These are phyloP conservation scores for Saccharomyces eubayanus DNA, from an alignment of 805 yeast species.

Conservation along the genomic window DNA sequence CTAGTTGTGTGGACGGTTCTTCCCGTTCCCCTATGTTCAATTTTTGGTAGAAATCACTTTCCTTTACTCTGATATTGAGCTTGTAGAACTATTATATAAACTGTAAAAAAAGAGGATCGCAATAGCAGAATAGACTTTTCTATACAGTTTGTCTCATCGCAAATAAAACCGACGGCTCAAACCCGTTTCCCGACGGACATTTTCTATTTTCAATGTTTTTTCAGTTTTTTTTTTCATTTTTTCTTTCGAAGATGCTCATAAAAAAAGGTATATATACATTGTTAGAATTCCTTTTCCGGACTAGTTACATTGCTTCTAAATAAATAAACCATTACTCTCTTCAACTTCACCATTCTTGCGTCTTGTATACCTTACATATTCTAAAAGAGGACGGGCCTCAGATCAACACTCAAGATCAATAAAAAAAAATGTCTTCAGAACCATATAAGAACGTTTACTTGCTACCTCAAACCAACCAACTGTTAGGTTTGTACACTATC, in stretches of 20 bases:
- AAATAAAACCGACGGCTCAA: not conserved
- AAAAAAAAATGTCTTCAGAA: slow-evolving; percentile 23
- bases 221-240: not conserved
- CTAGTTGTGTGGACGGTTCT: not conserved
- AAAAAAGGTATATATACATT: not conserved
- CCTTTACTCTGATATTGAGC: not conserved
- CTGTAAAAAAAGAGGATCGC: not conserved
- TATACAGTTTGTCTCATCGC: not conserved
- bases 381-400: not conserved
- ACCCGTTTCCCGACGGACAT: not conserved
- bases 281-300: not conserved
- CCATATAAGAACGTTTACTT: slow-evolving; percentile 47
- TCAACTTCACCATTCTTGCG: not conserved
- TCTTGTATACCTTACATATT: not conserved
- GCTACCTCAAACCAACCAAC: slow-evolving; percentile 83
- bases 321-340: not conserved
- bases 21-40: not conserved
- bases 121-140: not conserved
- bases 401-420: not conserved
- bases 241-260: not conserved
- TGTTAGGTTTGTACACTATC: slow-evolving; percentile 78
- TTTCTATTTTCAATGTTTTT: not conserved
- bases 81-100: not conserved
- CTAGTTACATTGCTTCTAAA: not conserved
- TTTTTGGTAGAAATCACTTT: not conserved